phyloP scores from a whole-genome alignment of 225 moss, liverwort and hornwort species.

The Straminergon stramineum region DNA sequence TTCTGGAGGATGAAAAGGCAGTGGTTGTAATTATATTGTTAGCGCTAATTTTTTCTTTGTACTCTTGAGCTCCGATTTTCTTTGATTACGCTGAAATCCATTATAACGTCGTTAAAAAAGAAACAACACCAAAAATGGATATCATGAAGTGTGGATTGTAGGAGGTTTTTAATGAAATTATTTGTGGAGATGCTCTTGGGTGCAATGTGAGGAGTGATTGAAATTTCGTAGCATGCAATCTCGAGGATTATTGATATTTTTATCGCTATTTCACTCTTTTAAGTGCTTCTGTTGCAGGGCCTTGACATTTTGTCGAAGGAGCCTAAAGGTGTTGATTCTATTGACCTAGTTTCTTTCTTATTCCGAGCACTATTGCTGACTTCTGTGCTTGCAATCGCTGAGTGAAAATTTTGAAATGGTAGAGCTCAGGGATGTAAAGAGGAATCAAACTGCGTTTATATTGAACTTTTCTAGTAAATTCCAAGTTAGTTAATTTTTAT shows the following conservation, averaged over 20 bases:
- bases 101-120: background rate
- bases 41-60: background rate
- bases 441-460: background rate
- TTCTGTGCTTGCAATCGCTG: background rate
- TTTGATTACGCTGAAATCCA: background rate
- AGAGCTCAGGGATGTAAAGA: background rate
- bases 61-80: background rate
- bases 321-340: slow-evolving; percentile 58
- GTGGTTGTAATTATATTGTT: background rate
- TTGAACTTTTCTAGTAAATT: background rate
- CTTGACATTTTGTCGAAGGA: slow-evolving; percentile 94
- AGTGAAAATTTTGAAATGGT: background rate
- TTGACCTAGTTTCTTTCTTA: slow-evolving; percentile 1
- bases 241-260: background rate
- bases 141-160: background rate
- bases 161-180: background rate
- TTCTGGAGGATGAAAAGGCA: background rate
- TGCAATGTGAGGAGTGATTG: background rate
- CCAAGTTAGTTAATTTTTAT: background rate
- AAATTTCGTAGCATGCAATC: background rate
- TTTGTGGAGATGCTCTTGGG: background rate
- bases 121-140: background rate
- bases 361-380: background rate
- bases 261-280: background rate
- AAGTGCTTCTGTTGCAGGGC: slow-evolving; percentile 49